A percentile compares a stretch with the other conserved stretches of the same genome.
These are phyloP conservation scores for Termitomyces titanicus DNA, from an alignment of 768 basidiomycete species.

Conservation along the genomic window DNA sequence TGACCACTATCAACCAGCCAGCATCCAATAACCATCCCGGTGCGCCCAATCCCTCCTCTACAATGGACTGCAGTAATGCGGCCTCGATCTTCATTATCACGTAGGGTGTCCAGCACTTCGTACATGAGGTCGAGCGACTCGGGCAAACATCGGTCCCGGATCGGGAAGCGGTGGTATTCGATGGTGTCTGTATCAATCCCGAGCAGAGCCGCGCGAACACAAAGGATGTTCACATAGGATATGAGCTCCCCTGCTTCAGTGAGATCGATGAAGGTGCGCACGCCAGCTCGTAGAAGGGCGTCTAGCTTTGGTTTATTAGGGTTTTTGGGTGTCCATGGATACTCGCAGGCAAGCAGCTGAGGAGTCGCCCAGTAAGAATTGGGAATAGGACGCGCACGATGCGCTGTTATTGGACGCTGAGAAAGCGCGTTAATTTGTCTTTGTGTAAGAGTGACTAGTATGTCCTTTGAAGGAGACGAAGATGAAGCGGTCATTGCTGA, in stretches of 20 bases:
- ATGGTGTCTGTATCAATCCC: conserved; percentile 52
- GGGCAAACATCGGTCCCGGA: conserved; percentile 69
- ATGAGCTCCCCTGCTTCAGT: conserved; percentile 77
- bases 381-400: conserved; percentile 58
- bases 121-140: conserved; percentile 57
- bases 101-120: conserved; percentile 51
- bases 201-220: conserved; percentile 47
- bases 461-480: conserved; percentile 11
- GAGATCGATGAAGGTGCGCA: conserved; percentile 80
- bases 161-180: conserved; percentile 78
- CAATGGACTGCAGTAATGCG: conserved; percentile 75
- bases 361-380: conserved; percentile 85
- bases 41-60: conserved; percentile 74
- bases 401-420: conserved; percentile 19
- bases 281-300: conserved; percentile 64
- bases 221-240: conserved; percentile 57
- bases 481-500: not conserved
- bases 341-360: conserved; percentile 73
- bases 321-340: conserved; percentile 68
- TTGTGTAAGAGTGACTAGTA: conserved; percentile 9
- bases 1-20: conserved; percentile 70
- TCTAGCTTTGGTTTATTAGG: conserved; percentile 65
- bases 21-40: conserved; percentile 62
- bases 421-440: conserved; percentile 16
- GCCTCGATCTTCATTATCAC: conserved; percentile 55